These are phyloP conservation scores for Pigoraptor vietnamica DNA, from an alignment of 78 protist species.

Conservation along the genomic window DNA sequence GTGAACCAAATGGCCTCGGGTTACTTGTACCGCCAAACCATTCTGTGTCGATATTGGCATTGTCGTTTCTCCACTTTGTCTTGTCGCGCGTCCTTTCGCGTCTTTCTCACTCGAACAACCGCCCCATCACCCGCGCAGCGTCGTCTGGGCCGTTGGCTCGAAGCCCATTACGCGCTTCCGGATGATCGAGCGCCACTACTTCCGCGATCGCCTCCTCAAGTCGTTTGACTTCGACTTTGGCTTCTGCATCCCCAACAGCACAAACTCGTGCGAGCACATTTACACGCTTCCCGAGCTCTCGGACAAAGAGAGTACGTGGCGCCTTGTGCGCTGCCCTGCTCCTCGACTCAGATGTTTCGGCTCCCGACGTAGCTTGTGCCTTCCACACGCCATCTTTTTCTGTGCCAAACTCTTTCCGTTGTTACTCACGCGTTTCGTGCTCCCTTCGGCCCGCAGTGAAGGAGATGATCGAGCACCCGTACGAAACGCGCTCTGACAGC, in stretches of 20 bases:
- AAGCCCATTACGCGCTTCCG: slow-evolving; percentile 57
- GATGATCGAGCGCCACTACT: slow-evolving; percentile 84
- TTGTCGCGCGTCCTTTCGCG: background rate
- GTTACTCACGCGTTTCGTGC: background rate
- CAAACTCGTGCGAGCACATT: slow-evolving; percentile 61
- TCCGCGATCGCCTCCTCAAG: slow-evolving; percentile 58
- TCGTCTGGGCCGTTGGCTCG: slow-evolving; percentile 59
- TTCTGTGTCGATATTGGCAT: too few relatives aligned
- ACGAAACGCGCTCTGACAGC: slow-evolving; percentile 59
- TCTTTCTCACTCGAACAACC: background rate
- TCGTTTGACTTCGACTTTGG: slow-evolving; percentile 71
- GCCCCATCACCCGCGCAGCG: background rate
- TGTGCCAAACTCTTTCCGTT: too few relatives aligned
- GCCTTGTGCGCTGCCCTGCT: background rate
- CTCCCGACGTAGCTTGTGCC: background rate
- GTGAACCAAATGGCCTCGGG: too few relatives aligned
- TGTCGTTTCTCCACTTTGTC: too few relatives aligned
- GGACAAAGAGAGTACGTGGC: background rate
- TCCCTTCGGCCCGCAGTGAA: background rate
- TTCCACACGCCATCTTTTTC: too few relatives aligned
- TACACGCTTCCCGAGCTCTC: slow-evolving; percentile 53
- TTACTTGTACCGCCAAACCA: too few relatives aligned
- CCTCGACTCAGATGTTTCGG: background rate
- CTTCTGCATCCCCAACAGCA: slow-evolving; percentile 73
- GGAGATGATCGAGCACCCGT: slow-evolving; percentile 45